phyloP scores from a whole-genome alignment of 768 basidiomycete genomes.

The Baorangia bicolor region DNA sequence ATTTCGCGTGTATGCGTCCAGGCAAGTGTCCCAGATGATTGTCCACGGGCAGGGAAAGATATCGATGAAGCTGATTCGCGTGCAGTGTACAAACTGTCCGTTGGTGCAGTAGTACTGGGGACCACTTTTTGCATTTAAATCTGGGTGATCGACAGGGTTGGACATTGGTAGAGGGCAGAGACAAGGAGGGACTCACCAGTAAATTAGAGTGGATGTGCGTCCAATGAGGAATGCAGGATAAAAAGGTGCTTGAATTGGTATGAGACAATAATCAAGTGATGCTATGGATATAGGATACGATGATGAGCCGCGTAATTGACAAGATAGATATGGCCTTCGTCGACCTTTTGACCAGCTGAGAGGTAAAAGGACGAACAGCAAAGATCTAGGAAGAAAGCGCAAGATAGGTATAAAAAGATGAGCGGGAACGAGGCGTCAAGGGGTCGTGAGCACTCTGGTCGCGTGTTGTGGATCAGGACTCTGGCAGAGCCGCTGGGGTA shows the following conservation, averaged over 20 bases:
- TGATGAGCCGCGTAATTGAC: slow-evolving; percentile 39
- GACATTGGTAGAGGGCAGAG: slow-evolving; percentile 12
- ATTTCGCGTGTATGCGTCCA: slow-evolving; percentile 52
- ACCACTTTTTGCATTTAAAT: slow-evolving; percentile 74
- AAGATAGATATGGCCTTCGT: slow-evolving; percentile 39
- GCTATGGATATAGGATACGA: slow-evolving; percentile 42
- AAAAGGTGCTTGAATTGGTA: slow-evolving; percentile 43
- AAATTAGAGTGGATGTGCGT: slow-evolving; percentile 44
- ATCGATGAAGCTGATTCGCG: slow-evolving; percentile 36
- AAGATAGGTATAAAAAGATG: slow-evolving; percentile 60
- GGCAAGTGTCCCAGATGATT: slow-evolving; percentile 37
- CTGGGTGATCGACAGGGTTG: slow-evolving; percentile 31
- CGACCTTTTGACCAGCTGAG: slow-evolving; percentile 37
- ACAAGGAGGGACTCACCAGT: slow-evolving; percentile 39
- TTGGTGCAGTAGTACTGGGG: slow-evolving; percentile 49
- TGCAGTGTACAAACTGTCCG: slow-evolving; percentile 36
- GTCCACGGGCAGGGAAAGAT: slow-evolving; percentile 30
- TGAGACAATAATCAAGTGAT: slow-evolving; percentile 50
- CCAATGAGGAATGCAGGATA: slow-evolving; percentile 48
- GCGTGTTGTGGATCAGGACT: slow-evolving; percentile 38
- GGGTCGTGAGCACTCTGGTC: slow-evolving; percentile 54
- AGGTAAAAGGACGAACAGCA: slow-evolving; percentile 36
- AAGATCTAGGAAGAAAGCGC: slow-evolving; percentile 39
- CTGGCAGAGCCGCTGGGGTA: slow-evolving; percentile 28
- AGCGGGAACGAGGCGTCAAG: slow-evolving; percentile 43